Evolutionary conservation across 257 asterid genomes (phyloP).

Genomic region (Fraxinus anomala): DNA sequence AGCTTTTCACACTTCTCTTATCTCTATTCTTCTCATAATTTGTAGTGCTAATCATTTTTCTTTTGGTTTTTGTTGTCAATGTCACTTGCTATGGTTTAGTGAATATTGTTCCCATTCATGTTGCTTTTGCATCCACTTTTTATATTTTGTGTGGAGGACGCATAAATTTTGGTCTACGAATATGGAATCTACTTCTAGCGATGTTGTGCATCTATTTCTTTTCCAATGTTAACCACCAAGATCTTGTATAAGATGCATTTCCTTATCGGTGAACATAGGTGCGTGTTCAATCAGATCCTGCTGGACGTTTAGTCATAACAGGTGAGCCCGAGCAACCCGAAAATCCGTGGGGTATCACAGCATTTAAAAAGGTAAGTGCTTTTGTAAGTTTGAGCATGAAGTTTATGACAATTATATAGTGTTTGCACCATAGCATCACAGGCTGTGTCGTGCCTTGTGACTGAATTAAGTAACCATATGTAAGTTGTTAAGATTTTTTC

Average conservation of each 20-base stretch:
- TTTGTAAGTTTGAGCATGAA: background rate
- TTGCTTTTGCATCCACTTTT: background rate
- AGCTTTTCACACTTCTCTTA: background rate
- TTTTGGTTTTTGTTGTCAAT: background rate
- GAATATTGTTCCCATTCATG: background rate
- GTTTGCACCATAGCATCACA: background rate
- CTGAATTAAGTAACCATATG: background rate
- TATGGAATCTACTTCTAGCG: background rate
- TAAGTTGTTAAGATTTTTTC: background rate
- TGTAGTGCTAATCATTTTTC: background rate
- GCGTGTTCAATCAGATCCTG: slow-evolving; percentile 61
- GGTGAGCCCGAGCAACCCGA: slow-evolving; percentile 60
- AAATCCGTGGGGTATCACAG: slow-evolving; percentile 59
- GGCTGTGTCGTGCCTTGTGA: background rate
- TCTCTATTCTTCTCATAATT: background rate
- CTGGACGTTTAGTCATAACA: slow-evolving; percentile 59
- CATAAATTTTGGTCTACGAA: background rate
- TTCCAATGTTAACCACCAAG: background rate
- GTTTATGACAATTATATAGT: background rate
- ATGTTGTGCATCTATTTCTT: background rate
- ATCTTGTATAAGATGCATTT: background rate
- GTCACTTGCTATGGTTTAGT: background rate
- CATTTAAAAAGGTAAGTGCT: slow-evolving; percentile 44
- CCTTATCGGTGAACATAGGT: slow-evolving; percentile 33
- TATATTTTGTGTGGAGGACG: background rate